A percentile compares a stretch with the other conserved stretches of the same genome.
These are phyloP conservation scores for Chytridium lagenaria DNA, from an alignment of 371 early-diverging fungal species.

Conservation along the genomic window DNA sequence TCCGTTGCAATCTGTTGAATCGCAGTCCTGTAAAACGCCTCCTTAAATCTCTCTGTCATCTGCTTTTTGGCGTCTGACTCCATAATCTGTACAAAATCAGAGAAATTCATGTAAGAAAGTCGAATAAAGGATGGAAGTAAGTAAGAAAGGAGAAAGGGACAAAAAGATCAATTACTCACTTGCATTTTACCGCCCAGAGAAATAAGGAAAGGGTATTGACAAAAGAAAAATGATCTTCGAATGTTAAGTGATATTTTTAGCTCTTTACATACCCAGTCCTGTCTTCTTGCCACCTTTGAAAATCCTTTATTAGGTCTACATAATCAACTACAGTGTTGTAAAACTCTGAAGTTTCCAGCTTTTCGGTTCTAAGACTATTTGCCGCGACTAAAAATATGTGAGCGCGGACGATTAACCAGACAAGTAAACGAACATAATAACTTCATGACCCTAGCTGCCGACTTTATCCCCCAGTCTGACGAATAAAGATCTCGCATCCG, in stretches of 20 bases:
- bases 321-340: conserved; percentile 85
- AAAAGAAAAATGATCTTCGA: conserved; percentile 49
- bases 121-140: too few species aligned
- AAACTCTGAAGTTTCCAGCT: conserved; percentile 72
- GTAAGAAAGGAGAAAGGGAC: too few species aligned
- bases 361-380: conserved; percentile 62
- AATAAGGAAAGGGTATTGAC: conserved; percentile 58
- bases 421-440: conserved; percentile 66
- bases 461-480: conserved; percentile 81
- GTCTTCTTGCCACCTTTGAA: conserved; percentile 80
- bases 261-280: conserved; percentile 69
- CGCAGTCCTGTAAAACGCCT: conserved; percentile 51
- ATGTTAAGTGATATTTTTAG: background rate
- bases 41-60: conserved; percentile 53
- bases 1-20: conserved; percentile 45
- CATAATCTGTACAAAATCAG: conserved; percentile 43
- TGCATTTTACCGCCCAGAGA: conserved; percentile 57
- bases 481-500: conserved; percentile 66
- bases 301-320: conserved; percentile 82
- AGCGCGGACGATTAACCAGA: background rate
- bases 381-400: conserved; percentile 63
- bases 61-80: conserved; percentile 52
- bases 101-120: background rate
- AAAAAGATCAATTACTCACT: too few species aligned
- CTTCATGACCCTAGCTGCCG: conserved; percentile 91